phyloP scores from a whole-genome alignment of 495 filamentous ascomycete genomes.

The Hypoxylon fragiforme region DNA sequence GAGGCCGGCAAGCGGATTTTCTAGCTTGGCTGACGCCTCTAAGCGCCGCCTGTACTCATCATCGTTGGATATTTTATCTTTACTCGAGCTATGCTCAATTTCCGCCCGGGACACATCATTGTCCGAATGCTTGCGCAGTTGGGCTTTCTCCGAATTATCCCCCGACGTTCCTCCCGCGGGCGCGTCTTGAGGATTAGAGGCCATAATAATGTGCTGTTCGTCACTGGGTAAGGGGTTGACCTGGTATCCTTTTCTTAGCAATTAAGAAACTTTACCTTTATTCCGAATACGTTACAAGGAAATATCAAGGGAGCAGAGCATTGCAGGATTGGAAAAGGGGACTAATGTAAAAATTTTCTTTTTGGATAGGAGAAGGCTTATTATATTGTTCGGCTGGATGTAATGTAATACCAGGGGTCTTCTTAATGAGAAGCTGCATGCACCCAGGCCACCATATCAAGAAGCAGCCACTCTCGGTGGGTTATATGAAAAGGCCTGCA shows the following conservation, averaged over 20 bases:
- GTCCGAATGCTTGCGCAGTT: background rate
- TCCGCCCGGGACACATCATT: conserved; percentile 16
- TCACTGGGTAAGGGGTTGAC: too few species aligned
- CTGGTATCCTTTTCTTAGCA: too few species aligned
- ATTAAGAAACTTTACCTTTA: background rate
- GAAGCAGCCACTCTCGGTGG: conserved; percentile 3
- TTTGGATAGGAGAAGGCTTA: conserved; percentile 6
- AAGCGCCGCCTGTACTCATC: conserved; percentile 29
- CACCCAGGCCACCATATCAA: background rate
- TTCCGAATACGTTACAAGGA: background rate
- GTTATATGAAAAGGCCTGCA: conserved; percentile 16
- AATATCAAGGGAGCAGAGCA: background rate
- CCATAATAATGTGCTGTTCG: conserved; percentile 19
- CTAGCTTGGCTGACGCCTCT: conserved; percentile 50
- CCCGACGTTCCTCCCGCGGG: conserved; percentile 8
- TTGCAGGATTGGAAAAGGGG: conserved; percentile 1
- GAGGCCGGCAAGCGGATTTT: conserved; percentile 71
- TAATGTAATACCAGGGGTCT: too few species aligned
- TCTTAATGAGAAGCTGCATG: conserved; percentile 1
- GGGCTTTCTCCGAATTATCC: conserved; percentile 20
- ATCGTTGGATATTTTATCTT: conserved; percentile 25
- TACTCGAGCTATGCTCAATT: conserved; percentile 21
- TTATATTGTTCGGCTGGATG: conserved; percentile 22
- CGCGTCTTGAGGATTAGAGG: conserved; percentile 16
- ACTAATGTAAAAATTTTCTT: background rate